These are phyloP conservation scores for Candida gigantensis DNA, from an alignment of 1,139 yeast species.

Conservation along the genomic window DNA sequence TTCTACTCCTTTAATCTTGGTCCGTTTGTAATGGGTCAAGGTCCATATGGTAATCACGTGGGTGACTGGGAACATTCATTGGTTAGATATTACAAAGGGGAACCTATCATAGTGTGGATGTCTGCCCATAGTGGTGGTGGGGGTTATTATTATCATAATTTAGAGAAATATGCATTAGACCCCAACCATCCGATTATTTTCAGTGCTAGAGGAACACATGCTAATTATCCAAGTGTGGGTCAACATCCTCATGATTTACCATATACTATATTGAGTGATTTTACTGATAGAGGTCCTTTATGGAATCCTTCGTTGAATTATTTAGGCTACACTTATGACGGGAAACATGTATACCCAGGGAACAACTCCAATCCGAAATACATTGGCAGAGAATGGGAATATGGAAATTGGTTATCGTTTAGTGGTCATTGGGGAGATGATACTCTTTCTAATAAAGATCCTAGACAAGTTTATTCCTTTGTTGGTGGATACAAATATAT, in stretches of 20 bases:
- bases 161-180: slow-evolving; percentile 64
- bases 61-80: slow-evolving; percentile 99
- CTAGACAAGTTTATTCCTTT: slow-evolving; percentile 75
- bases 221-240: slow-evolving; percentile 94
- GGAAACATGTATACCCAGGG: slow-evolving; percentile 42
- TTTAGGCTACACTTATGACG: slow-evolving; percentile 78
- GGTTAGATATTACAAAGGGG: slow-evolving; percentile 78
- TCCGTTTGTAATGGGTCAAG: slow-evolving; percentile 95
- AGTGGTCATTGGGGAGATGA: slow-evolving; percentile 94
- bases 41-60: slow-evolving; percentile 95
- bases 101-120: slow-evolving; percentile 95
- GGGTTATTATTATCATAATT: slow-evolving; percentile 73
- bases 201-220: slow-evolving; percentile 95
- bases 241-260: slow-evolving; percentile 96
- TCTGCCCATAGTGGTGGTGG: slow-evolving; percentile 98
- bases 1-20: slow-evolving; percentile 94
- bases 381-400: slow-evolving; percentile 57
- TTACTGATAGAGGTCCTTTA: slow-evolving; percentile 90
- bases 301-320: slow-evolving; percentile 91
- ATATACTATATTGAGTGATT: slow-evolving; percentile 84
- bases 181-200: slow-evolving; percentile 69
- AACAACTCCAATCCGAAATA: slow-evolving; percentile 44
- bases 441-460: slow-evolving; percentile 63
- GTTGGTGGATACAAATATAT: slow-evolving; percentile 89
- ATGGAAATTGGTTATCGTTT: slow-evolving; percentile 78